Conservation (phyloP, 768 basidiomycete genomes). For the Leccinum barrowsii region DNA sequence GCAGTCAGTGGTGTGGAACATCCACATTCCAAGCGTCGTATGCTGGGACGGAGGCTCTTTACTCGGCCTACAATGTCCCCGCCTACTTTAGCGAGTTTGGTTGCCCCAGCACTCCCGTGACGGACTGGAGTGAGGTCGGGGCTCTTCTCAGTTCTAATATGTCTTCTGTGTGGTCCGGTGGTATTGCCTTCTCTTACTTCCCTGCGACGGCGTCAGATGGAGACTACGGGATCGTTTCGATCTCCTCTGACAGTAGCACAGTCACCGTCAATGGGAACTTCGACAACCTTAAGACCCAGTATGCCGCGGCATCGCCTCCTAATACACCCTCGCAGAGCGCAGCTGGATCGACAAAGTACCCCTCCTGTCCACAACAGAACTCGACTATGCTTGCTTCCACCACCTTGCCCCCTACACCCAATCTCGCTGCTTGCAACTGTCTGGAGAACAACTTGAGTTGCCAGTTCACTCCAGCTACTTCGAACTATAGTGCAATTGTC, state of each 20-base stretch:
- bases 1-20: constrained; percentile 80
- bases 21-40: constrained; percentile 57
- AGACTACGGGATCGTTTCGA: constrained; percentile 81
- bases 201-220: constrained; percentile 69
- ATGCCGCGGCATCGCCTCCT: constrained; percentile 50
- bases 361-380: constrained; percentile 61
- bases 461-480: constrained; percentile 60
- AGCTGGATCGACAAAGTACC: constrained; percentile 49
- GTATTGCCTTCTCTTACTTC: constrained; percentile 88
- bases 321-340: constrained; percentile 58
- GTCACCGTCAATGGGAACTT: constrained; percentile 73
- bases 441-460: constrained; percentile 67
- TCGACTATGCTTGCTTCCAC: constrained; percentile 61
- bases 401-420: constrained; percentile 80
- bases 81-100: constrained; percentile 93
- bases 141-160: constrained; percentile 72
- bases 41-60: constrained; percentile 50
- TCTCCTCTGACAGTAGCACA: constrained; percentile 60
- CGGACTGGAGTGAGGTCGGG: constrained; percentile 71
- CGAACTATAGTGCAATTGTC: constrained; percentile 56
- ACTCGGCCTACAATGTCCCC: constrained; percentile 64
- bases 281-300: constrained; percentile 58
- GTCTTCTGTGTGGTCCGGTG: constrained; percentile 82
- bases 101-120: constrained; percentile 62
- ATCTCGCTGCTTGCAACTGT: constrained; percentile 76